Evolutionary conservation across 352 stramenopile genomes (phyloP), one percentile per base, ranked within the genome.

Genomic region (Phytophthora lateralis): DNA sequence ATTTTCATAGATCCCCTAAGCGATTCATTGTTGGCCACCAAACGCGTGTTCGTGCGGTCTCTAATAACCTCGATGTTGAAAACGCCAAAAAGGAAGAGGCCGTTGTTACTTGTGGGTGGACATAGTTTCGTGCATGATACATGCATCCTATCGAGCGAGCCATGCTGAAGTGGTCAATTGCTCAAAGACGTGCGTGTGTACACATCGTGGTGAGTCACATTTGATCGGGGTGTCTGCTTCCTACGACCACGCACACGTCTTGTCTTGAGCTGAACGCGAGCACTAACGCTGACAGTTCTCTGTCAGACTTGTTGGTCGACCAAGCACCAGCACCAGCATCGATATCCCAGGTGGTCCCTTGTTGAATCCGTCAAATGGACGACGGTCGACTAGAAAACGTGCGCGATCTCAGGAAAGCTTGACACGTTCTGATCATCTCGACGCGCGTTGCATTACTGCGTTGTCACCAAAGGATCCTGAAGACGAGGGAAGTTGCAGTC

Each of bases 401-500:
- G 8, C 32, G 12, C 12, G 35, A 14, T 41, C 35, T 41, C 35
- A 41, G 35, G 2, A 41, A 41, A 41, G 9, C 35, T 41, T 41
- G 35, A 41, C 35, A 14, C 7, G 35, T 41, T 41, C 35, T 41
- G 35, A 41, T 41, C 32, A 38, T n/a, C 32, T 38, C 32, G 32
- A 18, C 12, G 35, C 35, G 35, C 35, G 35, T 41, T n/a, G 35
- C 35, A 41, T 41, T 41, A 41, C 35, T 41, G 14, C 35, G 8
- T 14, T n/a, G 35, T 18, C 35, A 18, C 35, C 35, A 18, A 18
- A 6, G 14, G 14, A 18, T 18, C 35, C 14, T 8, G 35, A 41
- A n/a, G 35, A 41, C 35, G 35, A 41, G 12, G 35, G 35, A n/a
- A 41, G 35, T 41, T 41, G 35, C 35, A n/a, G 35, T 41, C 14